phyloP scores from a whole-genome alignment of 352 stramenopile genomes.

The Chrysophaeum taylorii region DNA sequence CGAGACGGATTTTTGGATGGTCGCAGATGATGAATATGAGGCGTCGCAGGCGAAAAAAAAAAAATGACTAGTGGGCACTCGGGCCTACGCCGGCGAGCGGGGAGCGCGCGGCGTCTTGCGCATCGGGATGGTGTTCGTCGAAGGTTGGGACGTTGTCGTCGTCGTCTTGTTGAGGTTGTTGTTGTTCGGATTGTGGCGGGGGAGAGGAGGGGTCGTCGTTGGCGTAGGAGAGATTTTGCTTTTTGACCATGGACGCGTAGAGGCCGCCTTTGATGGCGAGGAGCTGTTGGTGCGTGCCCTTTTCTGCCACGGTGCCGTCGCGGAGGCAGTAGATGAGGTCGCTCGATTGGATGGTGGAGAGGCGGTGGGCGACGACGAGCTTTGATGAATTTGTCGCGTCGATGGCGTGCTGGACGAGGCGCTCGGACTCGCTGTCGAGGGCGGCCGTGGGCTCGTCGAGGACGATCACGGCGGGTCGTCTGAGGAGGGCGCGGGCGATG shows the following conservation, averaged over 20 bases:
- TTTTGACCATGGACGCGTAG: conserved; percentile 3
- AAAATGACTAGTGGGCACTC: too few species aligned
- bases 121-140: too few species aligned
- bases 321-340: conserved; percentile 49
- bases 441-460: conserved; percentile 73
- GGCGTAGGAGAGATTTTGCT: too few species aligned
- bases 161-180: too few species aligned
- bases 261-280: neutral
- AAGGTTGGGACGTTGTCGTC: too few species aligned
- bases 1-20: too few species aligned
- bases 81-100: too few species aligned
- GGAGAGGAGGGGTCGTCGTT: too few species aligned
- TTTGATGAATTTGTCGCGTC: conserved; percentile 9
- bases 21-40: too few species aligned
- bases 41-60: too few species aligned
- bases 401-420: conserved; percentile 52
- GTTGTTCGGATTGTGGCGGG: too few species aligned
- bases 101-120: too few species aligned
- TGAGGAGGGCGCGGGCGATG: conserved; percentile 70
- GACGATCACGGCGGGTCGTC: conserved; percentile 65
- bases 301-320: conserved; percentile 44
- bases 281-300: conserved; percentile 45
- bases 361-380: conserved; percentile 50
- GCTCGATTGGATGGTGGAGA: conserved; percentile 57
- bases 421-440: conserved; percentile 59